Evolutionary conservation across 2,329 filamentous ascomycete genomes (phyloP).

Genomic region (Bipolaris zeicola): DNA sequence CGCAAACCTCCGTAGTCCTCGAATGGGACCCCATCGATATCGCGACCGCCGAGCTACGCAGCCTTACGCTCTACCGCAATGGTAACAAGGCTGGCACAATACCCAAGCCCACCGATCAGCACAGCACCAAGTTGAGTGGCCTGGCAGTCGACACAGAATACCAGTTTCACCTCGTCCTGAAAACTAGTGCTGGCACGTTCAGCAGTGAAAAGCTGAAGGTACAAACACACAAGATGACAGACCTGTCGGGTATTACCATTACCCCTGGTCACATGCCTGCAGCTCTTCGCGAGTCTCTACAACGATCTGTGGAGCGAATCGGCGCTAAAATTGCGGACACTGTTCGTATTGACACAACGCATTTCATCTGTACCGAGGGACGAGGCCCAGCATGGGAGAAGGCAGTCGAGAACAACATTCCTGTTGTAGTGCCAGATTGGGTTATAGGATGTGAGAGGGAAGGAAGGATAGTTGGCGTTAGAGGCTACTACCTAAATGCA

Average conservation of each 20-base stretch:
- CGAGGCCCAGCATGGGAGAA: conserved; percentile 92
- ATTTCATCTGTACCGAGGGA: conserved; percentile 96
- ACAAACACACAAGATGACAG: conserved; percentile 97
- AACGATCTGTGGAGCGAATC: conserved; percentile 79
- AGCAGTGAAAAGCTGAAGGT: conserved; percentile 82
- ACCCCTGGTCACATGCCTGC: conserved; percentile 85
- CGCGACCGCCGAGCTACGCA: conserved; percentile 88
- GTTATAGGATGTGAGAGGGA: conserved; percentile 94
- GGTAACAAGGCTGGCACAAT: conserved; percentile 96
- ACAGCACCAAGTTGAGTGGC: conserved; percentile 95
- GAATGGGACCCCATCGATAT: conserved; percentile 97
- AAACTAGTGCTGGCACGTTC: conserved; percentile 87
- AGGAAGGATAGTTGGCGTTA: conserved; percentile 89
- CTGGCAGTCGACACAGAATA: conserved; percentile 97
- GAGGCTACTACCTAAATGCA: conserved; percentile 95
- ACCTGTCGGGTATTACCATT: conserved; percentile 92
- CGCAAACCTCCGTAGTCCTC: conserved; percentile 96
- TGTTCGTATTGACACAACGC: conserved; percentile 95
- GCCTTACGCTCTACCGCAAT: conserved; percentile 90
- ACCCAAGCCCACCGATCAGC: conserved; percentile 82
- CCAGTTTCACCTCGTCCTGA: conserved; percentile 87
- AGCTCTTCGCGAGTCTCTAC: conserved; percentile 72
- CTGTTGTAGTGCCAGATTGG: conserved; percentile 96
- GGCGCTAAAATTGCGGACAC: conserved; percentile 89
- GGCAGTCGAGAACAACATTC: conserved; percentile 96